phyloP scores from a whole-genome alignment of 495 filamentous ascomycete genomes.

The Aspergillus nidulans region DNA sequence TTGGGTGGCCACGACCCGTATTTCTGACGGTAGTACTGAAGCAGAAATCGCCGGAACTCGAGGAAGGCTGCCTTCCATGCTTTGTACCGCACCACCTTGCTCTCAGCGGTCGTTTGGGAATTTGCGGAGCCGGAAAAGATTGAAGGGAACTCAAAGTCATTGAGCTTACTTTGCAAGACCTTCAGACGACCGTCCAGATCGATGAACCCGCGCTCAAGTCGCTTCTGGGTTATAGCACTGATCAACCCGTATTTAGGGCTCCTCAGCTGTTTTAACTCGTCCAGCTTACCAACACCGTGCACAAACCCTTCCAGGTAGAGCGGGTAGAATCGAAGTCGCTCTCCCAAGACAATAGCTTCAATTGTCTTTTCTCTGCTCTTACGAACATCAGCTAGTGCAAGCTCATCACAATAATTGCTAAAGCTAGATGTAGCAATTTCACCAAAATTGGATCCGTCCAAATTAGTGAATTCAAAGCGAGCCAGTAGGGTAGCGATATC shows the following conservation, averaged over 20 bases:
- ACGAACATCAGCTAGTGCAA: conserved; percentile 73
- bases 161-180: conserved; percentile 62
- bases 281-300: conserved; percentile 88
- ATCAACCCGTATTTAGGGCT: conserved; percentile 67
- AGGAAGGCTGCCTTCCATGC: conserved; percentile 72
- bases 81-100: conserved; percentile 75
- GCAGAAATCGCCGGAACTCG: conserved; percentile 67
- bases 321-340: conserved; percentile 72
- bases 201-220: conserved; percentile 74
- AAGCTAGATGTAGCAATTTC: conserved; percentile 75
- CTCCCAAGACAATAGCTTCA: conserved; percentile 81
- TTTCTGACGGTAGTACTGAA: conserved; percentile 72
- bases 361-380: conserved; percentile 84
- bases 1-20: conserved; percentile 96
- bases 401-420: conserved; percentile 68
- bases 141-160: conserved; percentile 85
- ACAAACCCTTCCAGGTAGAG: conserved; percentile 90
- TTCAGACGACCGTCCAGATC: conserved; percentile 68
- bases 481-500: conserved; percentile 64
- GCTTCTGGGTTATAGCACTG: conserved; percentile 64
- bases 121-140: conserved; percentile 85
- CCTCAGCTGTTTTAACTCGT: conserved; percentile 62
- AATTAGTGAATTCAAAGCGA: conserved; percentile 72
- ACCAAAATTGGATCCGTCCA: conserved; percentile 78
- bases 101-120: conserved; percentile 66